Base-by-base conservation (phyloP, 495 filamentous ascomycete species). In the Clavariopsis aquatica region DNA sequence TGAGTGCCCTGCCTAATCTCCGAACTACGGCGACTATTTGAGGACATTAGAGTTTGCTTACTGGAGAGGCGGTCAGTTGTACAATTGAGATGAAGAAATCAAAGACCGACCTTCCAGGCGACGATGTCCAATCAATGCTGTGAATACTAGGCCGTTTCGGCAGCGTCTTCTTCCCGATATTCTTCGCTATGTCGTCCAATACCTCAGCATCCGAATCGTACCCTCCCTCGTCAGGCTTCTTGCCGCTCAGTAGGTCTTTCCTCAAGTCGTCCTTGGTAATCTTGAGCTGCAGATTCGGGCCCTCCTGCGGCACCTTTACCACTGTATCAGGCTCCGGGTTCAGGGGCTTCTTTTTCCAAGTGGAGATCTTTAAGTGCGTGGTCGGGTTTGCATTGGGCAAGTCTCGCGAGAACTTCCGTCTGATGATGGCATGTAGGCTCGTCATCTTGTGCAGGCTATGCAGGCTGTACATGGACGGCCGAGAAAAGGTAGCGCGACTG, bases 201-300 rank as follows among this genome's bases (percentile, higher is more conserved):
- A 63, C 57, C 52, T 64, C 59, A 36, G 69, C 69, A 55, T 72
- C 69, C 23, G 66, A 52, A 46, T 72, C 69, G 36, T 72, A 72
- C 4, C 69, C 66, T 5, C 69, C 69, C 27, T 69, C 63, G 6
- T 51, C 63, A 12, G 59, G 60, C 29, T 55, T 59, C 63, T 69
- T 63, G 49, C 67, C 57, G 34, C 69, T 72, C 10, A 72, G 54
- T 24, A 72, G 52, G 27, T 72, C 63, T 28, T 69, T 69, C 34
- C 56, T 49, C 17, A 72, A 55, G 38, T 67, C 56, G 23, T 62
- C 31, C 45, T 72, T 72, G 0, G 65, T 64, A 31, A 62, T 63
- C 58, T 63, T 62, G 43, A 70, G 51, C 47, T 70, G 57, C 26
- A 58, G 28, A 47, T 71, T 65, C 23, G 64, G 56, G 1, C 60